Conservation (phyloP, 495 filamentous ascomycete species). For the Hyphodiscus hymeniophilus region DNA sequence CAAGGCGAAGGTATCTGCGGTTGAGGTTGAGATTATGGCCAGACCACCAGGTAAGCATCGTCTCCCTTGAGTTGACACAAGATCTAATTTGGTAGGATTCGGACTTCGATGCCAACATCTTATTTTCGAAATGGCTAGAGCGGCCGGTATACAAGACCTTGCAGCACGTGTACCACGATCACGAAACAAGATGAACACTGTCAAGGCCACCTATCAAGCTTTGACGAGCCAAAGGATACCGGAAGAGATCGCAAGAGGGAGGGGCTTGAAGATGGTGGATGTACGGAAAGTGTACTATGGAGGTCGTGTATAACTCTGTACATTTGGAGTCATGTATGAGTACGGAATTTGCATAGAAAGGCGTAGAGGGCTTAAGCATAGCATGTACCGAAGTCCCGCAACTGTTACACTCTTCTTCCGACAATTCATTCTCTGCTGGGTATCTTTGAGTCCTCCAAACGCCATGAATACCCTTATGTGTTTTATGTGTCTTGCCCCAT, state of each 20-base stretch:
- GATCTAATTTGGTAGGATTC: conserved; percentile 53
- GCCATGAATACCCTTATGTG: conserved; percentile 8
- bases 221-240: conserved; percentile 75
- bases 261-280: conserved; percentile 92
- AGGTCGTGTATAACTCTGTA: conserved; percentile 34
- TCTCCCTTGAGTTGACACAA: background rate
- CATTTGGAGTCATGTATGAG: conserved; percentile 10
- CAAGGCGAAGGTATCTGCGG: conserved; percentile 74
- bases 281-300: conserved; percentile 96
- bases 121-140: conserved; percentile 86
- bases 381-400: conserved; percentile 15
- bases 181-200: conserved; percentile 91
- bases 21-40: conserved; percentile 66
- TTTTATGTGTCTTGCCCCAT: background rate
- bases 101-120: conserved; percentile 82
- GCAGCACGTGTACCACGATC: conserved; percentile 68
- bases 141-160: conserved; percentile 77
- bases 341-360: conserved; percentile 20
- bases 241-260: conserved; percentile 75
- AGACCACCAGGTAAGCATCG: conserved; percentile 76
- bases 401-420: conserved; percentile 8
- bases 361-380: conserved; percentile 24
- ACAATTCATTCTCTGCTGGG: conserved; percentile 19
- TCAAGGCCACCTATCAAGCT: conserved; percentile 82
- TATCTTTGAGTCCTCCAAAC: conserved; percentile 30